phyloP scores from a whole-genome alignment of 2,329 filamentous ascomycete genomes.

The Fusarium verrucosum region DNA sequence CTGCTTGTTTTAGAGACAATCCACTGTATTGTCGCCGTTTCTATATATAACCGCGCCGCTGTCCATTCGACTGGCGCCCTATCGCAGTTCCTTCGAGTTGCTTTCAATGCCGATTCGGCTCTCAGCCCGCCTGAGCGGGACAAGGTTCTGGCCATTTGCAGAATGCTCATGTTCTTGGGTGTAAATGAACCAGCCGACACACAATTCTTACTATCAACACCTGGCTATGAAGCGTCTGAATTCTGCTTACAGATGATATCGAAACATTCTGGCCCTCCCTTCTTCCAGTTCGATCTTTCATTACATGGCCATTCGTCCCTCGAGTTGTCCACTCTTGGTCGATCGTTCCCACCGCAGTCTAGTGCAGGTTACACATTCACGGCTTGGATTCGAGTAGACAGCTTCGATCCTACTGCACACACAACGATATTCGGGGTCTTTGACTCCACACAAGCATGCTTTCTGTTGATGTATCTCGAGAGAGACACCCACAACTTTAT shows the following conservation, averaged over 20 bases:
- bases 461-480: conserved; percentile 92
- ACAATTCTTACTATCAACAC: conserved; percentile 71
- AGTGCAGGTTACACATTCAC: conserved; percentile 89
- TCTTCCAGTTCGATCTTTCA: conserved; percentile 94
- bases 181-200: conserved; percentile 85
- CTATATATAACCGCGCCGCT: conserved; percentile 73
- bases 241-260: conserved; percentile 80
- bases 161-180: conserved; percentile 76
- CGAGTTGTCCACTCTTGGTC: conserved; percentile 86
- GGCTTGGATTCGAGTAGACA: conserved; percentile 88
- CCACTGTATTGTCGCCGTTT: conserved; percentile 65
- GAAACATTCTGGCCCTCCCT: conserved; percentile 79
- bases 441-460: conserved; percentile 90
- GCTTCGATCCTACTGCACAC: conserved; percentile 84
- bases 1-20: conserved; percentile 74
- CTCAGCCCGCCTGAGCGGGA: conserved; percentile 65
- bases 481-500: conserved; percentile 95
- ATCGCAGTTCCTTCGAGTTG: conserved; percentile 70
- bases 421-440: conserved; percentile 97
- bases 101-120: conserved; percentile 63
- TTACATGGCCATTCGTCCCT: conserved; percentile 88
- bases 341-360: conserved; percentile 82
- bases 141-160: conserved; percentile 73
- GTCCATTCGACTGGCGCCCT: conserved; percentile 78
- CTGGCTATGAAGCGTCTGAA: conserved; percentile 65